A percentile compares a stretch with the other conserved stretches of the same genome.
These are phyloP conservation scores for Cyclanthera cordifolia DNA, from an alignment of 306 rosid genomes.

Conservation along the genomic window DNA sequence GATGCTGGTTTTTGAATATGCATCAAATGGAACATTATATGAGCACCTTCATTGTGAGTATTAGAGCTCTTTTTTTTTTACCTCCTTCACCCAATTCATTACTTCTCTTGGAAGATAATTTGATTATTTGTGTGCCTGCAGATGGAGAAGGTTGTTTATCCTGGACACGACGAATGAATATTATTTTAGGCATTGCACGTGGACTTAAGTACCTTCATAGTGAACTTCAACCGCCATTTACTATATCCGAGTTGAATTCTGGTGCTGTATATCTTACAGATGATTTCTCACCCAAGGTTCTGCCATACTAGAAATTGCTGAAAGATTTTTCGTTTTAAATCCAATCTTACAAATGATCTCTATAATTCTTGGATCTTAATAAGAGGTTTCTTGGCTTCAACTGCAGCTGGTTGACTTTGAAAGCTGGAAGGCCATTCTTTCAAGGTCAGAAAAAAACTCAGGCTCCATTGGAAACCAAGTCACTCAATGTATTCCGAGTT, in stretches of 20 bases:
- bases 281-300: constrained; percentile 88
- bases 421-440: constrained; percentile 91
- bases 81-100: constrained; percentile 8
- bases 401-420: constrained; percentile 88
- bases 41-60: constrained; percentile 88
- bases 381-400: constrained; percentile 9
- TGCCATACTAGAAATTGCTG: constrained; percentile 7
- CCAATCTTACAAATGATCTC: not conserved
- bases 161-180: constrained; percentile 87
- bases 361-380: not conserved
- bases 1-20: constrained; percentile 90
- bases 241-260: constrained; percentile 84
- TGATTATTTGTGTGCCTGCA: constrained; percentile 17
- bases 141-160: constrained; percentile 85
- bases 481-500: constrained; percentile 61
- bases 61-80: not conserved
- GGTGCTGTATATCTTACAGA: constrained; percentile 91
- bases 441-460: constrained; percentile 73
- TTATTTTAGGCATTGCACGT: constrained; percentile 66
- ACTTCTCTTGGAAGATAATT: not conserved
- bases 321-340: not conserved
- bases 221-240: constrained; percentile 83
- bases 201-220: constrained; percentile 84
- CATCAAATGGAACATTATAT: constrained; percentile 81
- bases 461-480: constrained; percentile 70